Evolutionary conservation across 345 rosid genomes (phyloP), one percentile per base, ranked within the genome.

Genomic region (Gossypium rotundifolium): DNA sequence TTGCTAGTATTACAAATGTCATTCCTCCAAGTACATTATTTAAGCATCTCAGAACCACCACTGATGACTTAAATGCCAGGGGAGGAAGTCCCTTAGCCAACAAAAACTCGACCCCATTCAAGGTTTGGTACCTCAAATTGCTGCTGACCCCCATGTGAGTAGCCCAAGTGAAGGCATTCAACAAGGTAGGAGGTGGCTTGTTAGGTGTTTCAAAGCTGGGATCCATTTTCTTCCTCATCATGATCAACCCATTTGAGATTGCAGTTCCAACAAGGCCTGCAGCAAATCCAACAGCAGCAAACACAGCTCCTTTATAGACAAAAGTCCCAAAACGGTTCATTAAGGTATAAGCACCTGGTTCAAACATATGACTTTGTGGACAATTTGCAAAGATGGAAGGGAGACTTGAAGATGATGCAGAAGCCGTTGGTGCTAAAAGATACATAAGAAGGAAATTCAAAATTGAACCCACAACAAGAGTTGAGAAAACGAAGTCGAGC

Each of bases 221-320:
- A 33, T 95, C 98, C 97, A 95, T 91, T 85, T 87, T 95, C 91
- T 95, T 95, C 92, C 98, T 93, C 85, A 87, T 23, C 76, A 79
- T 80, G 66, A 95, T 88, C 85, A 93, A 79, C 55, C 97, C 96
- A 40, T 93, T 95, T 0, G 99, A 93, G 12, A 95, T 54, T 0
- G 90, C 91, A 0, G 99, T 95, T 12, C 99, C 98, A 0, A 88
- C 97, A 9, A 95, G 92, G 23, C 99, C 99, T 0, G 99, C 97
- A 8, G 94, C 96, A 27, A 95, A 85, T 2, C 99, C 99, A 0
- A 95, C 99, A 0, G 90, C 84, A 0, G 98, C 98, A 71, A 95
- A 95, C 1, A 95, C 87, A 8, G 87, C 67, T 2, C 99, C 99
- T 70, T 95, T 95, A 84, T 84, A 93, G 2, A 88, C 89, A n/a